Evolutionary conservation across 2,329 filamentous ascomycete species (phyloP), one percentile per base, ranked within the genome.

Genomic region (Sclerotinia trifoliorum): DNA sequence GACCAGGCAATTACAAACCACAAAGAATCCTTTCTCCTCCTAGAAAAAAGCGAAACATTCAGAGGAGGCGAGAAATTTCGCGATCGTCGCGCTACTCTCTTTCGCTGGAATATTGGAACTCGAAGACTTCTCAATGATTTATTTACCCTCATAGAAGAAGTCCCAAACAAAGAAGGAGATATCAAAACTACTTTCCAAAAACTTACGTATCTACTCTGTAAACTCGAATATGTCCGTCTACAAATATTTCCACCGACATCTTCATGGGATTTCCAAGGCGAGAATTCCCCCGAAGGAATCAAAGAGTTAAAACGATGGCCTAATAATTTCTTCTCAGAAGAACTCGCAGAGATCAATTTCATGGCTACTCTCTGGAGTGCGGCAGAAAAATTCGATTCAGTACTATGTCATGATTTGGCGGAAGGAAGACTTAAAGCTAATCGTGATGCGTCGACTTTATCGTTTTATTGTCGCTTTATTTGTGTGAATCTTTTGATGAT

Each of bases 41-140:
- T 66, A 5, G 15, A n/a, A 7, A 35, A 5, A 17, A 13, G 52
- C 5, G 64, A 66, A 58, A 46, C 19, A 5, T n/a, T 48, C 1
- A 26, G 46, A 6, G 44, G 21, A 7, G 26, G 44, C 19, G 19
- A 10, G 2, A 58, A 21, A 15, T 66, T 57, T 56, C 64, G 42
- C 11, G 64, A 66, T 58, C 51, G 64, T 2, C 64, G 64, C 29
- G 51, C 52, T 6, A 66, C 21, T 2, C n/a, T 58, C 6, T 57
- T 66, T 21, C 64, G 64, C 32, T 66, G 51, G 51, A 66, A 66
- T 11, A 8, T n/a, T 3, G 64, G 64, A 10, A 66, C 54, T 2
- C 42, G 64, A 7, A 66, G 26, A 42, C 42, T 66, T 3, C 39
- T 66, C 13, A 66, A 66, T 39, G 39, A 48, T 21, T 21, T 66